Evolutionary conservation across 129 eudicot species (phyloP), one percentile per base, ranked within the genome.

Genomic region (Ambrosia artemisiifolia): DNA sequence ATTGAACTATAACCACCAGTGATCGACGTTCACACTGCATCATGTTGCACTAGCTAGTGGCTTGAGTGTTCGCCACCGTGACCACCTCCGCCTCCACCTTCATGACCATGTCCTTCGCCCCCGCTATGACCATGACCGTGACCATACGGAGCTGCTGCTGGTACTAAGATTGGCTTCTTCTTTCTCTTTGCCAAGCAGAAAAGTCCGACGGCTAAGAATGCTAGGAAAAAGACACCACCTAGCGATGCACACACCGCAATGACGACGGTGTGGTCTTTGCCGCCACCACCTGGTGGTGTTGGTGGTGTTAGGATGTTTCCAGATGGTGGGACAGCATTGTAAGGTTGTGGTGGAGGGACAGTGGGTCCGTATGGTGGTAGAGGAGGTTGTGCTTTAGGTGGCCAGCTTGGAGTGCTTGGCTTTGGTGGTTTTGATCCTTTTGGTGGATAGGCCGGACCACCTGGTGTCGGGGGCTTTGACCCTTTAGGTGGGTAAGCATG

Each of bases 101-200:
- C 67, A n/a, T 67, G 72, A 7, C 78, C 77, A 13, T 66, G 67
- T 5, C 57, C 78, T 48, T 64, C 81, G 6, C 70, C 80, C 3
- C 70, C 70, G 2, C n/a, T n/a, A n/a, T n/a, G n/a, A n/a, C 78
- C 88, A 3, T 80, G 75, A 44, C 78, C 88, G 1, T 80, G 75
- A 35, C 71, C 82, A 24, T 69, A 73, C 1, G 86, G 76, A 30
- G 79, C 82, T 2, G 86, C 86, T 19, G 82, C 86, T 0, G 89
- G 86, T 49, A 75, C 76, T 63, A 82, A 55, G 35, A 89, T 65
- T 0, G 90, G 86, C 79, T 80, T 90, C 85, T 85, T 86, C 85
- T 82, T 90, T 66, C 70, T 85, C 88, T 90, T 90, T n/a, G 83
- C 83, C 72, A 87, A 62, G 69, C 92, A 90, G 32, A 90, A 85